Evolutionary conservation across 306 rosid species (phyloP).

Genomic region (Clitoria ternatea): DNA sequence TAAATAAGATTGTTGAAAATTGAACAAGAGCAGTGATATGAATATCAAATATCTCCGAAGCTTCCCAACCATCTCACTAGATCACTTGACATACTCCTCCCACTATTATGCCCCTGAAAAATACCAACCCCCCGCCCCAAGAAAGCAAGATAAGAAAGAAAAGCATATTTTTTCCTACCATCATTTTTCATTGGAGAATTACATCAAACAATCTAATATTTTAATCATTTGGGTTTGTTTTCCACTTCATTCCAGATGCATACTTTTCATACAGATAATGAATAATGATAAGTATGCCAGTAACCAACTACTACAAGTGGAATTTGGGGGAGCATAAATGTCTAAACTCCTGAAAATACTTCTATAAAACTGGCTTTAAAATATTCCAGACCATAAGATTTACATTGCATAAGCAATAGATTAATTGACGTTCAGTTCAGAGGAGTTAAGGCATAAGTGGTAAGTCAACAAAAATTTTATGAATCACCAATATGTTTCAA

Average conservation of each 20-base stretch:
- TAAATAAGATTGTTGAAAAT: background rate
- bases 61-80: background rate
- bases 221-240: background rate
- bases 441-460: background rate
- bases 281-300: too few relatives aligned
- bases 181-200: background rate
- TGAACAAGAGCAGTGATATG: background rate
- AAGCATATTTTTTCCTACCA: background rate
- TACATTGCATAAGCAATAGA: too few relatives aligned
- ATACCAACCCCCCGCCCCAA: background rate
- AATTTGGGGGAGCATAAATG: too few relatives aligned
- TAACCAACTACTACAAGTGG: too few relatives aligned
- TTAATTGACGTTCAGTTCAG: too few relatives aligned
- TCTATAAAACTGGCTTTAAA: too few relatives aligned
- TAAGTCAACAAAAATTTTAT: background rate
- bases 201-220: background rate
- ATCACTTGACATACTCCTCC: background rate
- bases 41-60: background rate
- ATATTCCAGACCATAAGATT: too few relatives aligned
- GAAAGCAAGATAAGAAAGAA: background rate
- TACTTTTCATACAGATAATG: too few relatives aligned
- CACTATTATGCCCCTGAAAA: background rate
- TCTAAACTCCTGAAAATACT: too few relatives aligned
- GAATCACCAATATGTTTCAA: background rate
- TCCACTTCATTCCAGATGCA: background rate